These are phyloP conservation scores for Atkinsonella hypoxylon DNA, from an alignment of 2,329 filamentous ascomycete genomes.

Conservation along the genomic window DNA sequence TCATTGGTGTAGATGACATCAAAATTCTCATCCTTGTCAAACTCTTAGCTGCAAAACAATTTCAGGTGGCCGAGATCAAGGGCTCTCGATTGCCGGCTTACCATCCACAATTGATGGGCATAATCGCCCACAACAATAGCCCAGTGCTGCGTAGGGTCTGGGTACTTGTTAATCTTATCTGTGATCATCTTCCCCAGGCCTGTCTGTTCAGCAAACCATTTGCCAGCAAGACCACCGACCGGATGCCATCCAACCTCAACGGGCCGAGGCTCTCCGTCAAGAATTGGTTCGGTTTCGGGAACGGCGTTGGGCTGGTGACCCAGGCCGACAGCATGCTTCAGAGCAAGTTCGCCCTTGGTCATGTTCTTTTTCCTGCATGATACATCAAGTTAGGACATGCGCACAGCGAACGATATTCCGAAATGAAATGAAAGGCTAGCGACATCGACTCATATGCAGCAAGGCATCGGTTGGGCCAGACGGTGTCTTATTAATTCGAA, in stretches of 20 bases:
- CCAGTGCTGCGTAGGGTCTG: conserved; percentile 50
- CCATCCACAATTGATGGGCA: conserved; percentile 49
- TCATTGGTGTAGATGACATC: conserved; percentile 46
- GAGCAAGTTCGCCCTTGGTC: conserved; percentile 22
- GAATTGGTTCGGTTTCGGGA: conserved; percentile 15
- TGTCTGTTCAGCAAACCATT: conserved; percentile 46
- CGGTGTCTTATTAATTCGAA: background rate
- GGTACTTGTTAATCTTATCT: conserved; percentile 39
- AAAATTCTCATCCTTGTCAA: conserved; percentile 34
- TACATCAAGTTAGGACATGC: conserved; percentile 4
- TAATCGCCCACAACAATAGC: conserved; percentile 44
- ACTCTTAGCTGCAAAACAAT: background rate
- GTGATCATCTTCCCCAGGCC: conserved; percentile 44
- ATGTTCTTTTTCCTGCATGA: conserved; percentile 18
- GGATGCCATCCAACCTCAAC: conserved; percentile 48
- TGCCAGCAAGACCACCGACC: conserved; percentile 41
- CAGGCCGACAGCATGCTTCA: conserved; percentile 24
- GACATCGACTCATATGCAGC: no score
- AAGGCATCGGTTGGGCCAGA: background rate
- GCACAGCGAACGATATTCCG: background rate
- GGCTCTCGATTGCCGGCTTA: conserved; percentile 14
- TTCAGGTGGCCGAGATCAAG: background rate
- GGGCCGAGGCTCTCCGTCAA: conserved; percentile 19
- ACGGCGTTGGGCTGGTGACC: conserved; percentile 21
- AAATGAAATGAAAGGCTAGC: no score